Evolutionary conservation across 2,329 filamentous ascomycete genomes (phyloP), one percentile per base, ranked within the genome.

Genomic region (Fusarium nematophilum): DNA sequence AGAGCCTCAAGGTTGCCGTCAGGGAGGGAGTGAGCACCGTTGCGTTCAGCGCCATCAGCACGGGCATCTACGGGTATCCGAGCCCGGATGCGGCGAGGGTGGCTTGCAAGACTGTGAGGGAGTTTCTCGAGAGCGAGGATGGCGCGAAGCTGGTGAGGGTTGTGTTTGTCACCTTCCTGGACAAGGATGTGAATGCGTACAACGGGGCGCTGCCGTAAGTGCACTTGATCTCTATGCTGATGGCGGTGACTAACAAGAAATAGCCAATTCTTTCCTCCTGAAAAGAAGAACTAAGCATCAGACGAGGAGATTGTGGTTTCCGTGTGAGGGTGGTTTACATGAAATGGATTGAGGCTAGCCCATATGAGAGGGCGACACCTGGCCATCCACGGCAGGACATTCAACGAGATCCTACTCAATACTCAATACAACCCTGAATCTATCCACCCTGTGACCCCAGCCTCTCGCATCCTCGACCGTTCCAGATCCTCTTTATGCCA

Each of bases 41-140:
- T 50, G 95, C 92, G 0, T 97, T 99, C 67, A 87, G 89, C 33
- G 89, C 87, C 15, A 83, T 98, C 56, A 96, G 93, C 70, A 97
- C 94, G 1, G 95, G 94, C 0, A 75, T 97, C 1, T 98, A 97
- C 71, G 92, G 92, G 1, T 98, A 96, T 71, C 94, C 94, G 0
- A 90, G 86, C 66, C 62, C 71, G 1, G 83, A 88, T 33, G 95
- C 94, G 1, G 92, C 92, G 0, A 73, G 80, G n/a, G 82, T 89
- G 9, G 95, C 92, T 2, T 82, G 90, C 46, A 78, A 83, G 26
- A 75, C 84, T 1, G 83, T 88, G 9, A 80, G 83, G 49, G 71
- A 76, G 29, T 89, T 86, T 58, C 68, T 89, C n/a, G 79, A 82
- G 14, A 71, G 75, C 5, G 66, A 78, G 5, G 67, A 78, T 10